Base-by-base conservation (phyloP, 2,329 filamentous ascomycete genomes). In the Fusarium stilboides region DNA sequence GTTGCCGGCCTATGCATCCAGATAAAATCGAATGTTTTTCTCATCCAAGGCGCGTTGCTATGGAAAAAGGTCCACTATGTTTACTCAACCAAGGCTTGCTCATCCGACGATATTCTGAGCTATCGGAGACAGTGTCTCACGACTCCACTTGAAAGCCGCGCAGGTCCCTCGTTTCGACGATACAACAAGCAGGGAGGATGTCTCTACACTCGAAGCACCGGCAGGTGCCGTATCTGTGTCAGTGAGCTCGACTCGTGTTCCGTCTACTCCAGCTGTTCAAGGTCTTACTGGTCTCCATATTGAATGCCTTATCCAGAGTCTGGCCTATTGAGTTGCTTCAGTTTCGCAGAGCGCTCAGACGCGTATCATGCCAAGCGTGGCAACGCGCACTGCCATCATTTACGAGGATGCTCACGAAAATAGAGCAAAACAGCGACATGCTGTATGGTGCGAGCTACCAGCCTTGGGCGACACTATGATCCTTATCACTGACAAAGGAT, bases 51-150 rank as follows among this genome's bases (percentile, higher is more conserved):
- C 62, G 65, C 52, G 54, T 60, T 75, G 72, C 69, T 60, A 50
- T 46, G 67, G 70, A 57, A 49, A 42, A 43, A 40, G 43, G 40
- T 52, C 57, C 58, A 61, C 59, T 46, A 61, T 67, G 24, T 62
- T 70, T 69, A 47, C 50, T 49, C 50, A 47, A 51, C 19, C 37
- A 59, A 50, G 26, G 70, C 47, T 43, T 26, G 70, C 47, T 43
- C 34, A 59, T 52, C 46, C 58, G 37, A 57, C 49, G 62, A 44
- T 63, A 31, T 71, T 64, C 67, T 70, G 43, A 63, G 42, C 53
- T 62, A 66, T 69, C 55, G 53, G 57, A 69, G 63, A 74, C 70
- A 72, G 37, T 72, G 72, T 74, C 71, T 74, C 67, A 74, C 50
- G 52, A 57, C 67, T 71, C 64, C 72, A 65, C 72, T 37, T 50